Evolutionary conservation across 371 early-diverging fungal genomes (phyloP).

Genomic region (Haplosporangium sp.): DNA sequence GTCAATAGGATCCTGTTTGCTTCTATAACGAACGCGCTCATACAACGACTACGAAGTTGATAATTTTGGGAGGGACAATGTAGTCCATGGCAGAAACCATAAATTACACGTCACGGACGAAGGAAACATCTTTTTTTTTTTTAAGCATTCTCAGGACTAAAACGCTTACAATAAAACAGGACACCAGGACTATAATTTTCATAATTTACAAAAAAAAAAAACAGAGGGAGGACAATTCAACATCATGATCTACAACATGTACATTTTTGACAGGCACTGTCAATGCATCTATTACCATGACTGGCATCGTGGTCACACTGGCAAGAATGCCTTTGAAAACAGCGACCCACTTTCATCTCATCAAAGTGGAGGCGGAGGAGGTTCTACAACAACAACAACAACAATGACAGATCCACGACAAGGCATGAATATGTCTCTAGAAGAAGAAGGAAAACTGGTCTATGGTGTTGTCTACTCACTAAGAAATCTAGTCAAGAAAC

Average conservation of each 20-base stretch:
- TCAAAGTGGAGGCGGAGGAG: constrained; percentile 49
- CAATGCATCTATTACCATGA: constrained; percentile 87
- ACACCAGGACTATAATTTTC: no score
- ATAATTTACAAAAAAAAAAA: no score
- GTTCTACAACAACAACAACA: constrained; percentile 55
- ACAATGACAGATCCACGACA: constrained; percentile 58
- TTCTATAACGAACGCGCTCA: no score
- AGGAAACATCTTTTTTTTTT: no score
- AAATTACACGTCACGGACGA: no score
- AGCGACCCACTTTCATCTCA: constrained; percentile 43
- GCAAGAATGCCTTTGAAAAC: constrained; percentile 50
- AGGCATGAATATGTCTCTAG: constrained; percentile 74
- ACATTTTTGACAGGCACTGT: constrained; percentile 95
- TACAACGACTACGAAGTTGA: no score
- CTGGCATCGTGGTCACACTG: constrained; percentile 70
- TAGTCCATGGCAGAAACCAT: no score
- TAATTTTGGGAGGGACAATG: no score
- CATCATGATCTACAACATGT: constrained; percentile 84
- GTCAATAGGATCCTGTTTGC: no score
- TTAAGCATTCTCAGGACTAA: no score
- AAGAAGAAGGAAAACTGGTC: constrained; percentile 93
- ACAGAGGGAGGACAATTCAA: not conserved
- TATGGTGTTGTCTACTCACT: constrained; percentile 93
- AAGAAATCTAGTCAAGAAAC: constrained; percentile 87
- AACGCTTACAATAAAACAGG: no score